Conservation (phyloP, 805 yeast species). For the Kuraishia cidri region DNA sequence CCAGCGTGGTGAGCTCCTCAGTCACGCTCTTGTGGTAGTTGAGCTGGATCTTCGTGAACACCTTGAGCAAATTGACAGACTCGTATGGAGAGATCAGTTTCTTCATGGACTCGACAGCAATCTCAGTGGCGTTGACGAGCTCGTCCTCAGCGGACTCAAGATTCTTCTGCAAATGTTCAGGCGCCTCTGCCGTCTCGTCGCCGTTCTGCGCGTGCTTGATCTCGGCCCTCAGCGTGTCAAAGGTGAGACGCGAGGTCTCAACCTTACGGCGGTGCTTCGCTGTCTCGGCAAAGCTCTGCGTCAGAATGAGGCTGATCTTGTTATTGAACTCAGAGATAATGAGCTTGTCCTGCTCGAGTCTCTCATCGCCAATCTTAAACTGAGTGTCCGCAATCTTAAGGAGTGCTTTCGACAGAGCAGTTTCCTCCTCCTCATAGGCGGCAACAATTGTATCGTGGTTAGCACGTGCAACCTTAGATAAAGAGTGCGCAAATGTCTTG, state of each 20-base stretch:
- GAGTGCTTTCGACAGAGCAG: constrained; percentile 37
- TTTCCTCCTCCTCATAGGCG: constrained; percentile 15
- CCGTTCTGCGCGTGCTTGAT: constrained; percentile 26
- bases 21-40: constrained; percentile 51
- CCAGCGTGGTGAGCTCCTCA: constrained; percentile 33
- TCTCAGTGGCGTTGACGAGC: constrained; percentile 67
- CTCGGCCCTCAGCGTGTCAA: constrained; percentile 63
- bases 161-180: constrained; percentile 43
- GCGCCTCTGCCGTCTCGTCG: constrained; percentile 26
- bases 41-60: constrained; percentile 63
- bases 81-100: constrained; percentile 60
- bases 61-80: constrained; percentile 50
- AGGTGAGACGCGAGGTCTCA: constrained; percentile 58
- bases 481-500: constrained; percentile 67
- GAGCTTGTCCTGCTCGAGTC: constrained; percentile 61
- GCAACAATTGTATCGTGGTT: constrained; percentile 35
- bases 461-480: constrained; percentile 44
- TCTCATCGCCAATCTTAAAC: constrained; percentile 54
- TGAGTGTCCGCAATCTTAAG: constrained; percentile 47
- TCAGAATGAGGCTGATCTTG: constrained; percentile 41
- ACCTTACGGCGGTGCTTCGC: constrained; percentile 57
- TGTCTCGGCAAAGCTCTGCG: constrained; percentile 53
- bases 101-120: constrained; percentile 76
- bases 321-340: constrained; percentile 52
- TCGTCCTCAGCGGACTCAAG: constrained; percentile 64